Evolutionary conservation across 805 yeast genomes (phyloP).

Genomic region (Kuraishia borneana): DNA sequence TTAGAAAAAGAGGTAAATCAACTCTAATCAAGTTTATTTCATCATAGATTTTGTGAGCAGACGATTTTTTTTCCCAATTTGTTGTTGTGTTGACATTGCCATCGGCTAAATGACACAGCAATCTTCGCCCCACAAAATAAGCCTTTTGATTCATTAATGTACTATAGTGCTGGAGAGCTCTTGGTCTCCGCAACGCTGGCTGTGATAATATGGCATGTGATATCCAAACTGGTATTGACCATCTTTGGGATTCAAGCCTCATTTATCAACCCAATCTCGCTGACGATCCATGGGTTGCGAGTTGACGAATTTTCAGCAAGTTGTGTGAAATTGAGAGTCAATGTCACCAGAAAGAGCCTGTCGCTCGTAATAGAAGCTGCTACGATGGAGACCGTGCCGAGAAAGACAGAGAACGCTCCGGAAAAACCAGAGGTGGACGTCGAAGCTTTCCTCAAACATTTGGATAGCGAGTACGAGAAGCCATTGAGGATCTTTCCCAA

Average conservation of each 20-base stretch:
- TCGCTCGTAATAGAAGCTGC: neutral
- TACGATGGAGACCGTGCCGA: neutral
- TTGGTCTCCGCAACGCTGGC: no score
- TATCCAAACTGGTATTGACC: neutral
- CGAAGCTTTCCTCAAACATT: neutral
- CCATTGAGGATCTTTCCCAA: neutral
- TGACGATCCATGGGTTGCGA: neutral
- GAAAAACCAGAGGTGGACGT: neutral
- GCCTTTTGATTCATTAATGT: no score
- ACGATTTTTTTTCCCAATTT: neutral
- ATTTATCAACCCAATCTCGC: neutral
- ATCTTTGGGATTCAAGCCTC: neutral
- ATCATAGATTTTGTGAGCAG: neutral
- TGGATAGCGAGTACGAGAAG: neutral
- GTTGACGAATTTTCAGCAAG: neutral
- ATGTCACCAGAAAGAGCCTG: neutral
- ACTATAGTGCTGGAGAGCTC: no score
- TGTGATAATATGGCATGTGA: neutral
- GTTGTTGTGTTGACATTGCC: neutral
- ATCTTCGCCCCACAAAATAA: no score
- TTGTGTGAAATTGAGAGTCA: neutral
- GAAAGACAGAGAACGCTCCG: neutral
- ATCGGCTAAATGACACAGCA: no score
- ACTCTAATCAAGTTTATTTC: neutral
- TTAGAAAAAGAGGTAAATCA: neutral